A percentile compares a stretch with the other conserved stretches of the same genome.
Conservation (phyloP, 2,329 filamentous ascomycete genomes). For the Rhynchosporium secalis region DNA sequence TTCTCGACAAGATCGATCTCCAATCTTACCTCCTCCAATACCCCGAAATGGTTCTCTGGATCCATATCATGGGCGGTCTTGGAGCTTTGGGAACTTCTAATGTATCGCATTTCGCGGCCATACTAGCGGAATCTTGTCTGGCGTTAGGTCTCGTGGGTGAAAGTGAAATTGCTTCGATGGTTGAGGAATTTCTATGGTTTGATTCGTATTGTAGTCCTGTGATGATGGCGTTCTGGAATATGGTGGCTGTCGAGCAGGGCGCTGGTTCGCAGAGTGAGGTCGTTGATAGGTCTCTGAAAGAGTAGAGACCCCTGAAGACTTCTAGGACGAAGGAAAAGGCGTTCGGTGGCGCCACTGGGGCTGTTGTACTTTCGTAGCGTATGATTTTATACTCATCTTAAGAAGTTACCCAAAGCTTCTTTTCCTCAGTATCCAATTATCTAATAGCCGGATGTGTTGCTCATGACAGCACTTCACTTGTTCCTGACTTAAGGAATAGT, state of each 20-base stretch:
- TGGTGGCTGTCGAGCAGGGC: slow-evolving; percentile 8
- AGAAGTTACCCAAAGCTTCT: too few species aligned
- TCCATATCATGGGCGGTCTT: slow-evolving; percentile 18
- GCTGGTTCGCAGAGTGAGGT: neutral
- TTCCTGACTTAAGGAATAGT: too few species aligned
- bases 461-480: too few species aligned
- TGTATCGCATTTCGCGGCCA: slow-evolving; percentile 13
- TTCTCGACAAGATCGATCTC: slow-evolving; percentile 13
- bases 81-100: slow-evolving; percentile 6
- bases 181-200: slow-evolving; percentile 20
- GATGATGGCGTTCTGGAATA: slow-evolving; percentile 5
- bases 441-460: too few species aligned
- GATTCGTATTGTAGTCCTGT: slow-evolving; percentile 5
- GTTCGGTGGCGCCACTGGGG: neutral
- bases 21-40: slow-evolving; percentile 13
- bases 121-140: slow-evolving; percentile 6
- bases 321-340: neutral
- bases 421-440: too few species aligned
- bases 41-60: slow-evolving; percentile 24
- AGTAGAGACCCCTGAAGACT: neutral
- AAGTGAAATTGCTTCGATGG: neutral
- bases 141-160: slow-evolving; percentile 1
- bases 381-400: too few species aligned
- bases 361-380: neutral
- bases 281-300: neutral